These are phyloP conservation scores for Xylaria digitata DNA, from an alignment of 2,329 filamentous ascomycete genomes.

Conservation along the genomic window DNA sequence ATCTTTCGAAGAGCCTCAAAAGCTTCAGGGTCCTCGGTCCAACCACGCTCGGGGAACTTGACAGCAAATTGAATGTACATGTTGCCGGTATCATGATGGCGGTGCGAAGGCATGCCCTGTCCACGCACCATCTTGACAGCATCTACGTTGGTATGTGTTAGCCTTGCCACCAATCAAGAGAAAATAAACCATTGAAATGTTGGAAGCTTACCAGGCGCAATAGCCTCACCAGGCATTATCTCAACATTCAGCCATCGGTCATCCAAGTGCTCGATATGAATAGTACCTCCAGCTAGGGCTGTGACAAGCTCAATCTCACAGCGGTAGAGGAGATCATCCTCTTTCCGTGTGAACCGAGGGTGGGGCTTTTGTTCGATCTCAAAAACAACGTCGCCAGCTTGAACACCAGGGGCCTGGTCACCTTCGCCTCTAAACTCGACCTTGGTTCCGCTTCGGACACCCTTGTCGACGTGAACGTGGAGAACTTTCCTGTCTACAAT, in stretches of 20 bases:
- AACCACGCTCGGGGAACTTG: slow-evolving; percentile 90
- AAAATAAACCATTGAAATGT: not conserved
- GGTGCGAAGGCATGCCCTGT: slow-evolving; percentile 96
- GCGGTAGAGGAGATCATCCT: slow-evolving; percentile 95
- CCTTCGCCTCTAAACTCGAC: slow-evolving; percentile 97
- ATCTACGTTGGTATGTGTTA: slow-evolving; percentile 63
- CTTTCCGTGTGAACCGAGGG: slow-evolving; percentile 91
- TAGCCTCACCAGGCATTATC: slow-evolving; percentile 93
- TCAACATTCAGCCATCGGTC: slow-evolving; percentile 96
- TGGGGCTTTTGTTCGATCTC: slow-evolving; percentile 99
- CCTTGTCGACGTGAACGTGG: slow-evolving; percentile 96
- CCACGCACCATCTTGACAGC: slow-evolving; percentile 93
- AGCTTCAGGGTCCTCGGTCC: slow-evolving; percentile 73
- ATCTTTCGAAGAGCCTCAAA: slow-evolving; percentile 85
- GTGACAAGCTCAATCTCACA: slow-evolving; percentile 96
- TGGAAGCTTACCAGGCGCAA: slow-evolving; percentile 80
- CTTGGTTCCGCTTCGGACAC: slow-evolving; percentile 93
- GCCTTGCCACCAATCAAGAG: slow-evolving; percentile 20
- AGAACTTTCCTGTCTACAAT: slow-evolving; percentile 97
- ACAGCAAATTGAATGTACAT: slow-evolving; percentile 97
- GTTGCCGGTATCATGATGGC: slow-evolving; percentile 96
- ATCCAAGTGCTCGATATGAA: slow-evolving; percentile 96
- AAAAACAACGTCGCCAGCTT: slow-evolving; percentile 96
- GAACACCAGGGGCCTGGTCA: slow-evolving; percentile 91
- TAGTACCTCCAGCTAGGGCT: slow-evolving; percentile 88